Conservation (phyloP, 768 basidiomycete genomes). For the Gymnopilus junonius region DNA sequence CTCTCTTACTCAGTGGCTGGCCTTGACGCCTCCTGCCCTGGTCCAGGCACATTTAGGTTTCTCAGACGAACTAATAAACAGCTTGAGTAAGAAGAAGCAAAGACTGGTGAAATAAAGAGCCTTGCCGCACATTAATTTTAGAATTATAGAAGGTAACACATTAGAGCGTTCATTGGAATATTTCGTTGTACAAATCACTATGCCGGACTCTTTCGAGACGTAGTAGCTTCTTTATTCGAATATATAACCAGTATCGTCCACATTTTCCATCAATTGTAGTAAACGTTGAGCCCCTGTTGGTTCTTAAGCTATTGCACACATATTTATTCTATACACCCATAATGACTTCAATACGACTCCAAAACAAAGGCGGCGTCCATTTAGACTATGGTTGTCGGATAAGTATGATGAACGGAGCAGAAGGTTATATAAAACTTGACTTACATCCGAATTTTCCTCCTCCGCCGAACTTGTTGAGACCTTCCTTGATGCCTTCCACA, state of each 20-base stretch:
- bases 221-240: too few relatives aligned
- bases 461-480: slow-evolving; percentile 40
- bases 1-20: slow-evolving; percentile 65
- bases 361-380: background rate
- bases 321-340: background rate
- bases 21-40: slow-evolving; percentile 58
- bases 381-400: background rate
- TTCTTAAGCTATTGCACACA: background rate
- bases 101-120: slow-evolving; percentile 39
- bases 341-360: background rate
- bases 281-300: too few relatives aligned
- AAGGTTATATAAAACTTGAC: slow-evolving; percentile 9
- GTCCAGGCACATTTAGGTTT: slow-evolving; percentile 66
- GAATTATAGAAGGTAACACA: too few relatives aligned
- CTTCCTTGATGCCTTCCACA: slow-evolving; percentile 38
- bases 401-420: background rate
- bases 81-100: slow-evolving; percentile 55
- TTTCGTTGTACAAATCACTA: too few relatives aligned
- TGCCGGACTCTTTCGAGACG: too few relatives aligned
- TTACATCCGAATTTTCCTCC: slow-evolving; percentile 28
- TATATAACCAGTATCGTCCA: background rate
- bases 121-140: background rate
- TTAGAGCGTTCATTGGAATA: too few relatives aligned
- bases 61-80: slow-evolving; percentile 51
- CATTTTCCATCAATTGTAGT: background rate